These are phyloP conservation scores for Fraxinus angustifolia DNA, from an alignment of 305 asterid genomes.

Conservation along the genomic window DNA sequence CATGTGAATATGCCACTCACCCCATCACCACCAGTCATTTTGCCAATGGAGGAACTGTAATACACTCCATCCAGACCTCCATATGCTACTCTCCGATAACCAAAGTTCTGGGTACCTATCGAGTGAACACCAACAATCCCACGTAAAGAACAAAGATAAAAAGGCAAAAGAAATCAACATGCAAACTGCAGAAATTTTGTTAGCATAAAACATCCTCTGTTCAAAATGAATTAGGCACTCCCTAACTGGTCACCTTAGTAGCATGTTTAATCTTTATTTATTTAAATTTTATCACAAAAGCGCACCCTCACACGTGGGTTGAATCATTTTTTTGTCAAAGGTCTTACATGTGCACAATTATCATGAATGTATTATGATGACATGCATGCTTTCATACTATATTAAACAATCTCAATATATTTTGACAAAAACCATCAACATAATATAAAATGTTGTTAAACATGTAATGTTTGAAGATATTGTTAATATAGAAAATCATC, in stretches of 20 bases:
- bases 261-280: background rate
- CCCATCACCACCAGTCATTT: constrained; percentile 66
- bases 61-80: constrained; percentile 60
- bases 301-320: background rate
- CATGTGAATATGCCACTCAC: constrained; percentile 36
- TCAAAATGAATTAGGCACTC: background rate
- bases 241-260: no score
- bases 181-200: background rate
- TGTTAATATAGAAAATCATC: background rate
- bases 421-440: background rate
- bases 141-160: background rate
- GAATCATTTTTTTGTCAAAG: background rate
- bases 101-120: constrained; percentile 47
- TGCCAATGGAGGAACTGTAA: constrained; percentile 64
- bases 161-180: background rate
- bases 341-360: background rate
- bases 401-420: background rate
- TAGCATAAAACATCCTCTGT: background rate
- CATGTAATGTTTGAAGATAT: background rate
- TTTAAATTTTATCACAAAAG: background rate
- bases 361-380: background rate
- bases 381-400: background rate
- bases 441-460: background rate
- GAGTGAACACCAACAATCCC: constrained; percentile 15
- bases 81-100: constrained; percentile 55